A percentile compares a stretch with the other conserved stretches of the same genome.
phyloP scores from a whole-genome alignment of 768 basidiomycete genomes.

The Suillus brevipes region DNA sequence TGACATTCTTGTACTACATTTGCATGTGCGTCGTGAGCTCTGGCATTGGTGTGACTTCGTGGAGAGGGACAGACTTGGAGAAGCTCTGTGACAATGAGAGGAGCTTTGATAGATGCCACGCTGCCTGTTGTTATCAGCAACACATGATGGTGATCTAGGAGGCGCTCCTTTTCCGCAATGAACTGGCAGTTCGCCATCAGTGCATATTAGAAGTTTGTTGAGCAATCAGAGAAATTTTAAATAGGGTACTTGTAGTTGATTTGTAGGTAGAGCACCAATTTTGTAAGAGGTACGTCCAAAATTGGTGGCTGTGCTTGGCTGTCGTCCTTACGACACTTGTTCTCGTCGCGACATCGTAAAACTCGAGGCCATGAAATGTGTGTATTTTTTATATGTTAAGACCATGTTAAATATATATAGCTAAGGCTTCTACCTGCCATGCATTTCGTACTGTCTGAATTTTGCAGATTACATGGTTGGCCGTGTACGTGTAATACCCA shows the following conservation, averaged over 20 bases:
- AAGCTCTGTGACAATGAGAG: slow-evolving; percentile 81
- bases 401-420: no score
- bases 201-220: background rate
- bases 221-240: background rate
- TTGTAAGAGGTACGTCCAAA: no score
- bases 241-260: background rate
- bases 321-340: no score
- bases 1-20: slow-evolving; percentile 69
- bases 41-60: background rate
- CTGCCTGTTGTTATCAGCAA: slow-evolving; percentile 90
- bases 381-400: no score
- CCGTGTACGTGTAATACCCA: background rate
- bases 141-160: slow-evolving; percentile 48
- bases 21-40: background rate
- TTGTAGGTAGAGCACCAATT: no score
- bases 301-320: no score
- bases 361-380: no score
- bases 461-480: no score
- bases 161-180: slow-evolving; percentile 27
- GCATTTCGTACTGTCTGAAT: no score
- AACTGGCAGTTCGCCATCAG: slow-evolving; percentile 17
- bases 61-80: slow-evolving; percentile 42
- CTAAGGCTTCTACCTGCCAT: no score
- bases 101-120: slow-evolving; percentile 92
- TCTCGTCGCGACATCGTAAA: no score